Conservation (phyloP, 1,139 yeast species). For the Geotrichum fermentans region DNA sequence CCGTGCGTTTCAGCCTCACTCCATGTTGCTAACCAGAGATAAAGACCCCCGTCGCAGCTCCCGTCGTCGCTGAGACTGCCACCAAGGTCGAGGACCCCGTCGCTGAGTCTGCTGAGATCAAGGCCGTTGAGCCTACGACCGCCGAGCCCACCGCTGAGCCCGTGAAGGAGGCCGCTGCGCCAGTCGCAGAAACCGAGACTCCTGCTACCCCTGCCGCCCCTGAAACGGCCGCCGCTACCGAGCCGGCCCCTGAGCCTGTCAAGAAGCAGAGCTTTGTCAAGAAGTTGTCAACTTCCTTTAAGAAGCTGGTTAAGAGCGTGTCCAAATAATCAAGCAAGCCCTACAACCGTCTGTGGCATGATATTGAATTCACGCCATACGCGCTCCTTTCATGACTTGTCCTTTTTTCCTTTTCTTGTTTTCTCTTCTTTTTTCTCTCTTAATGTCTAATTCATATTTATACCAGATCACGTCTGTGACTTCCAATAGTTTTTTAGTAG, state of each 20-base stretch:
- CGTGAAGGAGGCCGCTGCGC: constrained; percentile 18
- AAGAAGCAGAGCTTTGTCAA: constrained; percentile 14
- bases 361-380: too few relatives aligned
- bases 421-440: constrained; percentile 1
- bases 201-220: constrained; percentile 12
- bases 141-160: constrained; percentile 20
- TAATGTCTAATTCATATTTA: constrained; percentile 13
- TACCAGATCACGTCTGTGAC: background rate
- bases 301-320: constrained; percentile 18
- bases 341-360: too few relatives aligned
- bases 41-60: constrained; percentile 21
- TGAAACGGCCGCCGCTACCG: constrained; percentile 19
- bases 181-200: background rate
- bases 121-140: constrained; percentile 26
- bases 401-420: background rate
- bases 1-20: background rate
- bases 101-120: constrained; percentile 20
- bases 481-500: too few relatives aligned
- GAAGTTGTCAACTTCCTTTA: constrained; percentile 15
- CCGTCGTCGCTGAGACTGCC: constrained; percentile 19
- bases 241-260: constrained; percentile 11
- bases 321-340: constrained; percentile 14
- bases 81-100: constrained; percentile 19
- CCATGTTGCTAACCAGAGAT: background rate
- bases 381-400: background rate